A percentile compares a stretch with the other conserved stretches of the same genome.
phyloP scores from a whole-genome alignment of 768 basidiomycete genomes.

The Leucocoprinus leucothites region DNA sequence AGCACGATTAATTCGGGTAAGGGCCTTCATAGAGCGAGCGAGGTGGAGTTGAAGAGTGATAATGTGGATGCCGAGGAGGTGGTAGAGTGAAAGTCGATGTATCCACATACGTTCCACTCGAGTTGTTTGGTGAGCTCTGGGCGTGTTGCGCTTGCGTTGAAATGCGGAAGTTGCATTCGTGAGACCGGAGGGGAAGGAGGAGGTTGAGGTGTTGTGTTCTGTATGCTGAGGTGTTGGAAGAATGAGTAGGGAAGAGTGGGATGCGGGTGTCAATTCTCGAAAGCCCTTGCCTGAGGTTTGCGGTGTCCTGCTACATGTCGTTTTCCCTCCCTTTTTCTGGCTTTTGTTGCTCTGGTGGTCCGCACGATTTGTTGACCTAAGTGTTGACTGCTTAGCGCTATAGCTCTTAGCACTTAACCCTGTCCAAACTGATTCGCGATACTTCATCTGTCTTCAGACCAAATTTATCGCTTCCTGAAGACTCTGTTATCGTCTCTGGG shows the following conservation, averaged over 20 bases:
- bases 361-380: too few species aligned
- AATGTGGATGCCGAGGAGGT: slow-evolving; percentile 7
- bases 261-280: slow-evolving; percentile 39
- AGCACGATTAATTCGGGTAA: background rate
- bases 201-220: slow-evolving; percentile 72
- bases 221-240: slow-evolving; percentile 65
- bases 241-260: slow-evolving; percentile 62
- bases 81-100: slow-evolving; percentile 30
- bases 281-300: slow-evolving; percentile 22
- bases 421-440: too few species aligned
- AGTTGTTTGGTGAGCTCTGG: slow-evolving; percentile 70
- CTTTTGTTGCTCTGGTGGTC: too few species aligned
- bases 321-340: too few species aligned
- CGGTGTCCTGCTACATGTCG: too few species aligned
- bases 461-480: too few species aligned
- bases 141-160: slow-evolving; percentile 60
- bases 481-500: too few species aligned
- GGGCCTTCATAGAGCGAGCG: slow-evolving; percentile 8
- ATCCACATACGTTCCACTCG: slow-evolving; percentile 68
- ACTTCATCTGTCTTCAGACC: too few species aligned
- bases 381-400: too few species aligned
- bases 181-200: slow-evolving; percentile 24
- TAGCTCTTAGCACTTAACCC: too few species aligned
- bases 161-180: slow-evolving; percentile 44
- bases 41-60: background rate